phyloP scores from a whole-genome alignment of 148 eudicot genomes.

The Diospyros kaki region DNA sequence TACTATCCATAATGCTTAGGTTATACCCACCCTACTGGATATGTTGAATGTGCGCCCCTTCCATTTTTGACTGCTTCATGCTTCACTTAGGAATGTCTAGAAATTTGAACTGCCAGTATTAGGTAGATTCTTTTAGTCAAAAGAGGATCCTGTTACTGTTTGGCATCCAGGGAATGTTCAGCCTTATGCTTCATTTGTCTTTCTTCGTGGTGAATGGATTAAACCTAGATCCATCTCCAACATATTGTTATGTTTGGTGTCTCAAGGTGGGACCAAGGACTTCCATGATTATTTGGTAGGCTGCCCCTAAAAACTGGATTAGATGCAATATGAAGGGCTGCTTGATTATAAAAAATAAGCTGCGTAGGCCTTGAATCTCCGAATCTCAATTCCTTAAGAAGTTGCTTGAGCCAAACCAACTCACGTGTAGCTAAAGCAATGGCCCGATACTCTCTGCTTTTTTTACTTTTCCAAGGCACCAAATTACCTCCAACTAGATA shows the following conservation, averaged over 20 bases:
- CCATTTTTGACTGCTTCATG: neutral
- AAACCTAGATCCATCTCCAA: neutral
- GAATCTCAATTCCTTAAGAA: too few relatives aligned
- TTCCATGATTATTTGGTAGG: neutral
- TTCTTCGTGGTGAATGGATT: neutral
- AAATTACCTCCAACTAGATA: too few relatives aligned
- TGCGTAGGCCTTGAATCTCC: too few relatives aligned
- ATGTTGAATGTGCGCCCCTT: neutral
- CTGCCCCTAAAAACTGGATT: neutral
- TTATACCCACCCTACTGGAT: neutral
- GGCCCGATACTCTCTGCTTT: too few relatives aligned
- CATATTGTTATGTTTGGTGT: neutral
- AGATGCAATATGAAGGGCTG: too few relatives aligned
- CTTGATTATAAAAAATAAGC: too few relatives aligned
- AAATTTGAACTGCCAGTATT: too few relatives aligned
- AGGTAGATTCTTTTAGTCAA: neutral
- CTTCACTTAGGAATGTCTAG: neutral
- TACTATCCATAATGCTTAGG: neutral
- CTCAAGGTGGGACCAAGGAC: neutral
- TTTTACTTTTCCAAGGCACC: too few relatives aligned
- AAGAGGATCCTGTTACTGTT: neutral
- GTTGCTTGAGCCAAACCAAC: too few relatives aligned
- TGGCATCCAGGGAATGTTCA: neutral
- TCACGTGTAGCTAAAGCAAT: too few relatives aligned
- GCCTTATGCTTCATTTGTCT: neutral